Percentiles rank a stretch among this genome's conserved stretches.
phyloP scores from a whole-genome alignment of 352 stramenopile species.

The Phytophthora syringae region DNA sequence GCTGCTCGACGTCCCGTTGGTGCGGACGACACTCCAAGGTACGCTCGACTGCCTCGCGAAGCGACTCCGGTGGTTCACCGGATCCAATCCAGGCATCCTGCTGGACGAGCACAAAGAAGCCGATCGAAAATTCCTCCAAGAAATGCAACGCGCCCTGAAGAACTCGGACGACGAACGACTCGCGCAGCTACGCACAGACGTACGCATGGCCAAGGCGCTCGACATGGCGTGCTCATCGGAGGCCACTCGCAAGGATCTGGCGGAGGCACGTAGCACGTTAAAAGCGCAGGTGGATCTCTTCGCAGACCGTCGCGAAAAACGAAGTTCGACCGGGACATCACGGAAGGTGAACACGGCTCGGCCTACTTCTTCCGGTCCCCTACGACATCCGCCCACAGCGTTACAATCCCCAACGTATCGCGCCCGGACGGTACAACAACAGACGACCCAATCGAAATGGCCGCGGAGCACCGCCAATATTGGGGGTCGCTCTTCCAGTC shows the following conservation, averaged over 20 bases:
- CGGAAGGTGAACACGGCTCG: neutral
- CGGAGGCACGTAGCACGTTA: no score
- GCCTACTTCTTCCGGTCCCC: constrained; percentile 4
- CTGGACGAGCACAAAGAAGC: constrained; percentile 11
- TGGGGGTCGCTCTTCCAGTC: neutral
- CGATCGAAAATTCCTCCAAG: neutral
- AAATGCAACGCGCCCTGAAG: neutral
- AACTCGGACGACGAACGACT: neutral
- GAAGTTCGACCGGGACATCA: constrained; percentile 21
- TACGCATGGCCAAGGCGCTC: no score
- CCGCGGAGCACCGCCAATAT: no score
- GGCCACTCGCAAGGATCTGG: no score
- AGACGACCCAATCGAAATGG: no score
- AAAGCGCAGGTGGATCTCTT: no score
- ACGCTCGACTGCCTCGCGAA: neutral
- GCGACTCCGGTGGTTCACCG: neutral
- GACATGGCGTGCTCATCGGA: no score
- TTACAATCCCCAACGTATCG: neutral
- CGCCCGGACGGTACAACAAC: constrained; percentile 1
- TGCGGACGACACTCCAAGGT: no score
- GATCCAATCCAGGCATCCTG: neutral
- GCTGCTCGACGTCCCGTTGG: neutral
- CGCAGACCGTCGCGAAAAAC: neutral
- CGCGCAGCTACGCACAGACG: neutral
- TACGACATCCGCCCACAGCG: no score